phyloP scores from a whole-genome alignment of 768 basidiomycete genomes.

The Favolaschia claudopus region DNA sequence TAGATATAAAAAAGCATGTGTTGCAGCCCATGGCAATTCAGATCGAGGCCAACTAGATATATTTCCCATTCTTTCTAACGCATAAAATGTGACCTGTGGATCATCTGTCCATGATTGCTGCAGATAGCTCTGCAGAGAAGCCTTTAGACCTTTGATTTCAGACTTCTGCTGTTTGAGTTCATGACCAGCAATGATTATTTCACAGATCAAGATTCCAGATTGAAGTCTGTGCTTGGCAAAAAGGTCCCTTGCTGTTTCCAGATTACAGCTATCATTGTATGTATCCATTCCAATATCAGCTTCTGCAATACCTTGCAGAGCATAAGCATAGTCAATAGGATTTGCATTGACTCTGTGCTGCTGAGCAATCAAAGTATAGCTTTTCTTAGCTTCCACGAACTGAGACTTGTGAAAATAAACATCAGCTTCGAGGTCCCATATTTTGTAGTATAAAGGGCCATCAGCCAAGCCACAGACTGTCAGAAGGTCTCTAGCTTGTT shows the following conservation, averaged over 20 bases:
- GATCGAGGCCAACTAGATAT: background rate
- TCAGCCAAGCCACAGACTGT: background rate
- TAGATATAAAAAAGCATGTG: background rate
- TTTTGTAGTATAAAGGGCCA: background rate
- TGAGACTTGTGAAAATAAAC: background rate
- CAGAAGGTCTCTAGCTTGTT: background rate
- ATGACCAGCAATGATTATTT: background rate
- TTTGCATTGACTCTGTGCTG: background rate
- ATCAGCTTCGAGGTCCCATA: background rate
- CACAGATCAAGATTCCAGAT: background rate
- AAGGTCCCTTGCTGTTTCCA: background rate
- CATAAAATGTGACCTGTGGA: no score
- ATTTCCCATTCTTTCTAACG: background rate
- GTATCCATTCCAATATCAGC: background rate
- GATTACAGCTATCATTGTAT: background rate
- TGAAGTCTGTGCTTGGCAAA: background rate
- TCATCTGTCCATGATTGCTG: no score
- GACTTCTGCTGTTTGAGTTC: background rate
- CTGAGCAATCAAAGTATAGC: background rate
- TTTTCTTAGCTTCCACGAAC: background rate
- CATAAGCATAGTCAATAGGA: background rate
- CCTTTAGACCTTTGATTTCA: no score
- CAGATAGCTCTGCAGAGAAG: no score
- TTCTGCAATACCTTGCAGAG: background rate
- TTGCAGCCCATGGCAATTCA: no score